Conservation (phyloP, 345 rosid species). For the Orychophragmus violaceus region DNA sequence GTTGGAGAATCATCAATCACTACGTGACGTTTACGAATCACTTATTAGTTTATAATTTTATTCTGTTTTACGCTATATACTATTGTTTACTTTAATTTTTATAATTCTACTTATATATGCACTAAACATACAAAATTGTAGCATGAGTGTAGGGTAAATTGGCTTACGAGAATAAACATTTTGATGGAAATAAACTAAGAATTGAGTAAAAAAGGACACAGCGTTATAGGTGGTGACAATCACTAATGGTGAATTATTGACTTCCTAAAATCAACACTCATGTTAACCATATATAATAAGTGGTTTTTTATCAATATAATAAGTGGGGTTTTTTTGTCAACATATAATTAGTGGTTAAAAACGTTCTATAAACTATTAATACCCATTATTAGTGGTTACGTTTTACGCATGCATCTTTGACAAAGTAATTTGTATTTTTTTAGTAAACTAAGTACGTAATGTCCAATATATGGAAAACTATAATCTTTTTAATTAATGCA, state of each 20-base stretch:
- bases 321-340: too few species aligned
- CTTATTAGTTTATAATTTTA: neutral
- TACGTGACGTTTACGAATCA: constrained; percentile 14
- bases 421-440: neutral
- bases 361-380: neutral
- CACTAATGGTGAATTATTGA: neutral
- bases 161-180: too few species aligned
- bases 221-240: neutral
- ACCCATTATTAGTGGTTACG: neutral
- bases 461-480: neutral
- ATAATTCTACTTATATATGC: neutral
- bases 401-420: neutral
- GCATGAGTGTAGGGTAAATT: neutral
- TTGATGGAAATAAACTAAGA: too few species aligned
- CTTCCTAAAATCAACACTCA: neutral
- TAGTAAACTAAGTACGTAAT: neutral
- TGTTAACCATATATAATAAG: neutral
- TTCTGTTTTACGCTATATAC: neutral
- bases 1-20: constrained; percentile 19
- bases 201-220: too few species aligned
- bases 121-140: neutral
- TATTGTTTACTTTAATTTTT: neutral
- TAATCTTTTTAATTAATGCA: neutral
- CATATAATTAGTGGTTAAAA: neutral
- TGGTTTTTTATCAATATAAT: too few species aligned